These are phyloP conservation scores for Vanderwaltozyma yarrowii DNA, from an alignment of 805 yeast species.

Conservation along the genomic window DNA sequence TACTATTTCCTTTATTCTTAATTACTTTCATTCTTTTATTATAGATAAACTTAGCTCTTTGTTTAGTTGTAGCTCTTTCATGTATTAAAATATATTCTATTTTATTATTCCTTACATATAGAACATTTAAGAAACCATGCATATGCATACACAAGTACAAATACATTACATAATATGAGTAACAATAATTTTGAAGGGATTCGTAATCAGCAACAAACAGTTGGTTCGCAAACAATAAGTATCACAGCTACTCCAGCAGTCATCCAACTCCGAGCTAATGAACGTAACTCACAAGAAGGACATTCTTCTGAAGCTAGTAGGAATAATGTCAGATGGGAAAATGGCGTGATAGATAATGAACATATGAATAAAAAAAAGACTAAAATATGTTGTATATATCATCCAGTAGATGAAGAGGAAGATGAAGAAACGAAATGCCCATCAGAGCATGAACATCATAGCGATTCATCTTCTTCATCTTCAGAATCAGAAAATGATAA, in stretches of 20 bases:
- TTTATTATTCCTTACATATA: too few relatives aligned
- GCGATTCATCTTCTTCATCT: constrained; percentile 8
- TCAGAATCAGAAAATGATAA: constrained; percentile 35
- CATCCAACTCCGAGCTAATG: constrained; percentile 18
- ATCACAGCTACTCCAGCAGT: constrained; percentile 15
- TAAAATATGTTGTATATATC: constrained; percentile 81
- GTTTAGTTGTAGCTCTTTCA: too few relatives aligned
- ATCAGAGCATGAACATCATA: constrained; percentile 13
- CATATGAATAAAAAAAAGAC: constrained; percentile 79
- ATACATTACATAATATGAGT: too few relatives aligned
- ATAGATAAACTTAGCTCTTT: too few relatives aligned
- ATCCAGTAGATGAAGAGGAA: constrained; percentile 59
- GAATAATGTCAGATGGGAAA: constrained; percentile 44
- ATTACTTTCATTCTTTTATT: too few relatives aligned
- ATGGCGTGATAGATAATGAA: constrained; percentile 85
- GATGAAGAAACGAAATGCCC: constrained; percentile 30
- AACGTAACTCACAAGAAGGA: background rate
- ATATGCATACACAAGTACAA: too few relatives aligned
- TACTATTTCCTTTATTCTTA: too few relatives aligned
- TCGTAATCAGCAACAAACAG: background rate
- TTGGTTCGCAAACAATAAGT: constrained; percentile 16
- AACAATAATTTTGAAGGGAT: too few relatives aligned
- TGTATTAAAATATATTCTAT: too few relatives aligned
- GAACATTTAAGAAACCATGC: too few relatives aligned
- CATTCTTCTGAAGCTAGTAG: constrained; percentile 1